phyloP scores from a whole-genome alignment of 345 rosid species.

The Rubroshorea leprosula region DNA sequence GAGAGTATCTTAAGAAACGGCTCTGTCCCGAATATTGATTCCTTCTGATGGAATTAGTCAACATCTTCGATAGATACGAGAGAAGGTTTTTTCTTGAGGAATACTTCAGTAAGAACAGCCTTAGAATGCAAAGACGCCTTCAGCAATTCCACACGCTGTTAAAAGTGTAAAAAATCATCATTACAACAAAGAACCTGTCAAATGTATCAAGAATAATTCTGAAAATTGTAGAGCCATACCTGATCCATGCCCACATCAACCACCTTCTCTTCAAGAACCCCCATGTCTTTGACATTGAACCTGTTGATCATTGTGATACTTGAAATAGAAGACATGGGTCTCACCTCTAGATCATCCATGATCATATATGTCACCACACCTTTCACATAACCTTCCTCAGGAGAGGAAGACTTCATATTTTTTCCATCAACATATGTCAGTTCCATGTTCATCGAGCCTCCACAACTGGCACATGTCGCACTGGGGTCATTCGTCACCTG shows the following conservation, averaged over 20 bases:
- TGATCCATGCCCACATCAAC: slow-evolving; percentile 15
- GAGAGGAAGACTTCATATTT: neutral
- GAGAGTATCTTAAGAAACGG: too few relatives aligned
- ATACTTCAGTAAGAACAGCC: too few relatives aligned
- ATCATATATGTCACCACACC: slow-evolving; percentile 1
- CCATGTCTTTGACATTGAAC: slow-evolving; percentile 15
- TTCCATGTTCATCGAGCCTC: rapidly evolving
- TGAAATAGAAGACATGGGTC: slow-evolving; percentile 11
- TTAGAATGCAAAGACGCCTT: too few relatives aligned
- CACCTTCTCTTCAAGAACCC: slow-evolving; percentile 5
- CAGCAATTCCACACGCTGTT: too few relatives aligned
- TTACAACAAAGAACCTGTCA: too few relatives aligned
- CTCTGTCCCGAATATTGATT: too few relatives aligned
- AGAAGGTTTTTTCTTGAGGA: too few relatives aligned
- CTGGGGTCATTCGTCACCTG: neutral
- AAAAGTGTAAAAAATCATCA: too few relatives aligned
- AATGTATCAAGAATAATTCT: too few relatives aligned
- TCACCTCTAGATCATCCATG: slow-evolving; percentile 11
- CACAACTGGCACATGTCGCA: neutral
- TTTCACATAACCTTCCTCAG: slow-evolving; percentile 10
- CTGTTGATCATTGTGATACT: slow-evolving; percentile 10
- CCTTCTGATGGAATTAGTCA: too few relatives aligned
- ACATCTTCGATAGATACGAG: too few relatives aligned
- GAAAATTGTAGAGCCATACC: neutral
- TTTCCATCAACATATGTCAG: neutral